These are phyloP conservation scores for Paramecium caudatum DNA, from an alignment of 73 alveolate species.

Conservation along the genomic window DNA sequence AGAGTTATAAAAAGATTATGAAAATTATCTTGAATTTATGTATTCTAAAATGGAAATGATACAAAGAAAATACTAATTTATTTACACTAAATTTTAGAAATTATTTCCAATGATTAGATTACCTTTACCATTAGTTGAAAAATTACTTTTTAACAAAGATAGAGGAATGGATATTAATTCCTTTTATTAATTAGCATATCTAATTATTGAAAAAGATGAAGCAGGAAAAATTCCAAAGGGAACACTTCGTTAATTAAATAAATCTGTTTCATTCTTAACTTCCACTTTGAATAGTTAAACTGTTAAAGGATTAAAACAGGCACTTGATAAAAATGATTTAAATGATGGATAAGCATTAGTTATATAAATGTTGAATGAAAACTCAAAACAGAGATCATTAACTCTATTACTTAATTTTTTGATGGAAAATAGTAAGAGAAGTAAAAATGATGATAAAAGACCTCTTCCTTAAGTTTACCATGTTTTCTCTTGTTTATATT, in stretches of 20 bases:
- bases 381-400: constrained; percentile 43
- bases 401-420: constrained; percentile 23
- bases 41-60: constrained; percentile 64
- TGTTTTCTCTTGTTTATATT: constrained; percentile 36
- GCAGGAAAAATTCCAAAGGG: constrained; percentile 49
- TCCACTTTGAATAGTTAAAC: constrained; percentile 37
- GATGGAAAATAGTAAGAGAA: constrained; percentile 48
- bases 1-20: constrained; percentile 4
- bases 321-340: constrained; percentile 26
- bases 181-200: constrained; percentile 36
- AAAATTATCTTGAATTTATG: constrained; percentile 53
- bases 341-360: constrained; percentile 45
- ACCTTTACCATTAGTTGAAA: background rate
- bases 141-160: constrained; percentile 33
- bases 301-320: background rate
- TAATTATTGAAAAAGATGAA: constrained; percentile 40
- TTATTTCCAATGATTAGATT: constrained; percentile 39
- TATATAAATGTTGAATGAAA: constrained; percentile 45
- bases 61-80: constrained; percentile 11
- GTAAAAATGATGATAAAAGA: constrained; percentile 55
- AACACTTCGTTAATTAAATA: constrained; percentile 19
- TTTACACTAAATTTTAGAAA: background rate
- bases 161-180: constrained; percentile 46
- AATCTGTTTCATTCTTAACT: constrained; percentile 64
- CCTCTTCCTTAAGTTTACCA: constrained; percentile 24